These are phyloP conservation scores for Plasmodium berghei DNA, from an alignment of 169 alveolate species.

Conservation along the genomic window DNA sequence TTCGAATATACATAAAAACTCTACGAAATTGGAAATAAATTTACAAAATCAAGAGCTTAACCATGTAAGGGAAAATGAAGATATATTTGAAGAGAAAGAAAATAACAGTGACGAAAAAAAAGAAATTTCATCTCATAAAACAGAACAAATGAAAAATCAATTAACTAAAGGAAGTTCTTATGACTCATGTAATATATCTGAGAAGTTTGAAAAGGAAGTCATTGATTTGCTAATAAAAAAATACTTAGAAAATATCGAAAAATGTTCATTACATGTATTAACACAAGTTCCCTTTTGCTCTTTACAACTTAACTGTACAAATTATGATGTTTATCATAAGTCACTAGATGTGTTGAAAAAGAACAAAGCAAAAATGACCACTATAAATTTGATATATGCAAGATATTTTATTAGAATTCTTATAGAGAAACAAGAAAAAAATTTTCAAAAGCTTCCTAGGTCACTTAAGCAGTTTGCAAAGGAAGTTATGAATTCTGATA, in stretches of 20 bases:
- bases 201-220: slow-evolving; percentile 43
- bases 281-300: slow-evolving; percentile 78
- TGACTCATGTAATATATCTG: slow-evolving; percentile 12
- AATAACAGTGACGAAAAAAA: neutral
- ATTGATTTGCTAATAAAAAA: slow-evolving; percentile 54
- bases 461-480: slow-evolving; percentile 62
- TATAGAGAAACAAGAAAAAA: slow-evolving; percentile 72
- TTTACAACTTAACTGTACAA: slow-evolving; percentile 60
- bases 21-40: neutral
- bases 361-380: slow-evolving; percentile 55
- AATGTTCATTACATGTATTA: slow-evolving; percentile 73
- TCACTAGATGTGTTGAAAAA: slow-evolving; percentile 51
- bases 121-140: neutral
- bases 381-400: slow-evolving; percentile 76
- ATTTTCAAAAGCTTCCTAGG: slow-evolving; percentile 74
- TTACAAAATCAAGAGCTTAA: neutral
- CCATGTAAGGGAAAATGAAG: neutral
- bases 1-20: neutral
- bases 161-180: neutral
- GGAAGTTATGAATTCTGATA: slow-evolving; percentile 71
- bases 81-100: neutral
- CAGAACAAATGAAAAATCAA: neutral
- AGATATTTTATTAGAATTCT: slow-evolving; percentile 71
- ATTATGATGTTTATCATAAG: slow-evolving; percentile 57
- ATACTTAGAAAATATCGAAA: slow-evolving; percentile 43